Evolutionary conservation across 2,329 filamentous ascomycete species (phyloP).

Genomic region (Pseudocercospora cruenta): DNA sequence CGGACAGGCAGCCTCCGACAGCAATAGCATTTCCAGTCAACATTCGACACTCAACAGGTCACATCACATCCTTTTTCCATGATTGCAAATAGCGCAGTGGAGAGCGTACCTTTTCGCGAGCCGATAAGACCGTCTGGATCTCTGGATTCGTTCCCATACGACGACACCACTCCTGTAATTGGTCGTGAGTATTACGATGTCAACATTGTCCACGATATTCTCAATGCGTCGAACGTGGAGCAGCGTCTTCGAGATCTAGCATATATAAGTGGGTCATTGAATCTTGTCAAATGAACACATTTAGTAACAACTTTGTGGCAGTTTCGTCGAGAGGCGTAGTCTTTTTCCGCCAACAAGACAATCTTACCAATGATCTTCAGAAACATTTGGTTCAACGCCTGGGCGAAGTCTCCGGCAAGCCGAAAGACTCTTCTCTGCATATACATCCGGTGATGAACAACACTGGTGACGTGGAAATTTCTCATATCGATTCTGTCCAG

Average conservation of each 20-base stretch:
- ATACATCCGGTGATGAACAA: conserved; percentile 64
- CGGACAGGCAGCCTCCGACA: background rate
- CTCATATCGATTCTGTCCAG: conserved; percentile 62
- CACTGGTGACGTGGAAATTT: conserved; percentile 53
- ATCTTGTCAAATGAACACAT: conserved; percentile 3
- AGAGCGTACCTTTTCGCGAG: background rate
- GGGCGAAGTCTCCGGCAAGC: conserved; percentile 62
- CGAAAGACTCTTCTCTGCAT: conserved; percentile 59
- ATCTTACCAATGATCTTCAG: conserved; percentile 63
- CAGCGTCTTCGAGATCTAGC: conserved; percentile 21
- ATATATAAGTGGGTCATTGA: conserved; percentile 13
- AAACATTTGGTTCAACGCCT: conserved; percentile 65
- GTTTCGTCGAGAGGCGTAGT: conserved; percentile 71
- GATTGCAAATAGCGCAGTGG: background rate
- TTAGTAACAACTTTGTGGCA: conserved; percentile 36
- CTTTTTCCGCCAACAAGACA: conserved; percentile 66
- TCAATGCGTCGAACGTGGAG: conserved; percentile 46
- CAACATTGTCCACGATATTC: conserved; percentile 59
- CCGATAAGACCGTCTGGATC: conserved; percentile 3
- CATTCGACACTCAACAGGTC: background rate
- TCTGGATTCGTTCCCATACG: background rate
- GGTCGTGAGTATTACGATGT: conserved; percentile 63
- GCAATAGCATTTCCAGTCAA: background rate
- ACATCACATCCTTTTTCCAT: background rate
- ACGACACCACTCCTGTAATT: conserved; percentile 55